Conservation (phyloP, 163 green algal species). For the Chlorella variabilis region DNA sequence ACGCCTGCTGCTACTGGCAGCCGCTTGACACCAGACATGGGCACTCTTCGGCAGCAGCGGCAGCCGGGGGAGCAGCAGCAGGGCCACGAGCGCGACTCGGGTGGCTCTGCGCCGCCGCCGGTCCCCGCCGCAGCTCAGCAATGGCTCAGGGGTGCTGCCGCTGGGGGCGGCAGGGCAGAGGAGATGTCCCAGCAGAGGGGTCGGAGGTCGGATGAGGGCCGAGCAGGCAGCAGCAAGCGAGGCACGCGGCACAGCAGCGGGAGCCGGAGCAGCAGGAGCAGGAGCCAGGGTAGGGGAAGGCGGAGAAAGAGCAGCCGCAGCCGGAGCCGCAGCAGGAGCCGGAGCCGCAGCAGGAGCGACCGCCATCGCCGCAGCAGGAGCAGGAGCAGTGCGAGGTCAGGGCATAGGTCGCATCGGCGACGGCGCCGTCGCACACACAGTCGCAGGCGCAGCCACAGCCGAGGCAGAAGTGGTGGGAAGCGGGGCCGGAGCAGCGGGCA, state of each 20-base stretch:
- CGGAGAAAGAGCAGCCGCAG: neutral
- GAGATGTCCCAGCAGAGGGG: no score
- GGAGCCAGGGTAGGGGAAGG: neutral
- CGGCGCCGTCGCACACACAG: neutral
- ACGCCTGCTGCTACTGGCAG: no score
- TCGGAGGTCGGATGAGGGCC: no score
- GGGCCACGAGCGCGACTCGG: neutral
- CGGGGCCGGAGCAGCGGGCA: neutral
- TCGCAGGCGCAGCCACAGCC: neutral
- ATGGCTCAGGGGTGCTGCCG: neutral
- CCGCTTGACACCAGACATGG: neutral
- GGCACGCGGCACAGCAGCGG: neutral
- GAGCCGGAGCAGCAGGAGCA: neutral
- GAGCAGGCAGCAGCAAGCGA: neutral
- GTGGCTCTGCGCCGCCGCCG: neutral
- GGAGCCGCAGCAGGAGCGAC: neutral
- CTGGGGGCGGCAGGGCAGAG: no score
- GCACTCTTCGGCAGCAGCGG: neutral
- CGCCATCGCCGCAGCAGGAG: no score
- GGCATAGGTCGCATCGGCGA: no score
- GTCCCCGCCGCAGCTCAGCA: neutral
- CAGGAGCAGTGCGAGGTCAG: no score
- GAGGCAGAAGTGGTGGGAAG: neutral
- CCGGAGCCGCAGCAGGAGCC: neutral
- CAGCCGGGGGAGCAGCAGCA: conserved; percentile 5